Percentiles rank a stretch among this genome's conserved stretches.
Evolutionary conservation across 75 land plant genomes (phyloP).

Genomic region (Cupressus sempervirens): DNA sequence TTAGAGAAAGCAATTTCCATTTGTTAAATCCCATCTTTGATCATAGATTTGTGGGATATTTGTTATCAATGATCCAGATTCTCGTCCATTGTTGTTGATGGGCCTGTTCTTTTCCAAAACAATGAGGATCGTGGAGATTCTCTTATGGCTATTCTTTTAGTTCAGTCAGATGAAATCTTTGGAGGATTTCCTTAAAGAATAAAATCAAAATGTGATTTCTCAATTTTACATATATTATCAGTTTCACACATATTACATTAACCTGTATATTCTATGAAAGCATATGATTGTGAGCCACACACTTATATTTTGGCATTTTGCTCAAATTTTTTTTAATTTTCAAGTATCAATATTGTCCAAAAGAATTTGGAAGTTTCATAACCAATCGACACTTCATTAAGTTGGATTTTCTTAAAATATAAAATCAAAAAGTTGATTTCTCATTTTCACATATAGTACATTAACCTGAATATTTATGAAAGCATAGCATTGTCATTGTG

Average conservation of each 20-base stretch:
- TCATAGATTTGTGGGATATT: background rate
- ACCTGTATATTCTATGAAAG: background rate
- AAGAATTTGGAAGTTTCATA: background rate
- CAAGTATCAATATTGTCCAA: background rate
- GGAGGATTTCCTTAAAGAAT: background rate
- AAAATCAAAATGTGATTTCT: background rate
- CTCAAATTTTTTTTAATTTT: background rate
- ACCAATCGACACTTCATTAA: background rate
- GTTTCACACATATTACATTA: background rate
- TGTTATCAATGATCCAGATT: no score
- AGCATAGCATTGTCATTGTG: background rate
- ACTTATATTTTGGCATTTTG: background rate
- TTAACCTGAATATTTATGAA: background rate
- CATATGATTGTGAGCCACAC: background rate
- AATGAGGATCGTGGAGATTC: background rate
- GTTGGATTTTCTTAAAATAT: background rate
- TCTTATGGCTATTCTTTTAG: background rate
- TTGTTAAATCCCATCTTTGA: background rate
- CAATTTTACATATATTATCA: background rate
- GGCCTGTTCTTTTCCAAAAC: background rate
- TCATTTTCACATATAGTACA: background rate
- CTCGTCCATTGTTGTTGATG: background rate
- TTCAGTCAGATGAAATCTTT: background rate
- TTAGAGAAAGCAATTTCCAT: background rate
- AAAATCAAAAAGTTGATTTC: background rate